Evolutionary conservation across 129 eudicot genomes (phyloP), one percentile per base, ranked within the genome.

Genomic region (Centrapalus pauciflorus): DNA sequence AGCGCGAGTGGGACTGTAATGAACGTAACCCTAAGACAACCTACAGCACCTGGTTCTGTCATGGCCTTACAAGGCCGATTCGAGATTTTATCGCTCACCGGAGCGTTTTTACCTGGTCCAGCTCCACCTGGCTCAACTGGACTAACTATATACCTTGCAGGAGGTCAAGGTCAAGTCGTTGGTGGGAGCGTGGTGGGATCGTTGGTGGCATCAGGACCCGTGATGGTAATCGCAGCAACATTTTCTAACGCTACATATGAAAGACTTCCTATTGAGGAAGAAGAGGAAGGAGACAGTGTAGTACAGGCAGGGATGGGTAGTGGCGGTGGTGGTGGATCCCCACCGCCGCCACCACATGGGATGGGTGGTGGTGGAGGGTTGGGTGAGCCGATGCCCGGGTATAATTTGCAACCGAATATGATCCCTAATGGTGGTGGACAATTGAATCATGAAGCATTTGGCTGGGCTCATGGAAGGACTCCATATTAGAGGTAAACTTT

Each of bases 141-240:
- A 0, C 56, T 87, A n/a, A 81, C 95, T 23, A 88, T 84, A 21
- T 87, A 87, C 56, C 64, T 84, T 7, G 95, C 88, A 3, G 95
- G 95, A 2, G 95, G 87, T 35, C 95, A 81, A 62, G 95, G 95
- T 17, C 95, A 87, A 61, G 95, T 87, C 2, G 88, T 87, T 5
- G 95, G 95, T 5, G 95, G 95, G 41, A 76, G 85, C 52, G 90
- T 87, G 62, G 90, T 81, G 34, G 95, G 95, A 20, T 50, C 87
- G 33, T 77, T 87, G 16, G 79, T 84, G 7, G 95, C 95, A 0
- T 81, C 87, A 5, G 95, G 95, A 5, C 90, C 95, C 0, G 95
- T 87, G 34, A 81, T 87, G 79, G 81, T 87, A 2, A 79, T 84
- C 2, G 87, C 90, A 0, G 90, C 95, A 4, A 87, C 90, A 0